These are phyloP conservation scores for Athelia sp. DNA, from an alignment of 1,284 basidiomycete species.

Conservation along the genomic window DNA sequence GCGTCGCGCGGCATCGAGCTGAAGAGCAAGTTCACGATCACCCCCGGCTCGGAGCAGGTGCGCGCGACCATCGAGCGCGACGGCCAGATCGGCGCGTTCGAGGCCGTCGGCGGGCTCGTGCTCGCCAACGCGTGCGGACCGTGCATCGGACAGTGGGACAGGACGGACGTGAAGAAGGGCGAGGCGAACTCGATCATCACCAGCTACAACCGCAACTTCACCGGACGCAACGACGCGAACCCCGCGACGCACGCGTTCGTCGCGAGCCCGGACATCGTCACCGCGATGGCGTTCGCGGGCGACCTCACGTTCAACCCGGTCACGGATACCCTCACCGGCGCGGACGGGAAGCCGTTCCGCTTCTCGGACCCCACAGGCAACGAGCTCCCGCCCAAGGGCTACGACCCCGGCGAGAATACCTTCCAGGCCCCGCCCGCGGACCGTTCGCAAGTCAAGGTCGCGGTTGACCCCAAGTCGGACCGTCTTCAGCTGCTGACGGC, in stretches of 20 bases:
- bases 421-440: conserved; percentile 94
- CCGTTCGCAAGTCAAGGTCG: conserved; percentile 80
- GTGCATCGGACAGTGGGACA: conserved; percentile 99
- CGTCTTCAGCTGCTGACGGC: conserved; percentile 94
- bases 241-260: conserved; percentile 99
- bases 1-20: conserved; percentile 80
- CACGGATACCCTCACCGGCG: conserved; percentile 83
- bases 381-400: conserved; percentile 93
- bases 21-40: conserved; percentile 96
- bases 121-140: conserved; percentile 99
- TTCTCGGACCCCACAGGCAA: conserved; percentile 87
- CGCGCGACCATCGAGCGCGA: conserved; percentile 97
- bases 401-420: conserved; percentile 95
- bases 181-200: conserved; percentile 97
- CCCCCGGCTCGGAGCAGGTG: conserved; percentile 97
- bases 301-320: conserved; percentile 95
- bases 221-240: conserved; percentile 99
- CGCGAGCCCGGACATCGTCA: conserved; percentile 96
- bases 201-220: conserved; percentile 99
- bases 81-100: conserved; percentile 87
- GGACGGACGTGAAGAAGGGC: conserved; percentile 95
- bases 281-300: conserved; percentile 95
- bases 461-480: conserved; percentile 85
- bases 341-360: conserved; percentile 97
- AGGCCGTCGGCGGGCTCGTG: conserved; percentile 87